These are phyloP conservation scores for Magnusiomyces tetraspermus DNA, from an alignment of 1,139 yeast species.

Conservation along the genomic window DNA sequence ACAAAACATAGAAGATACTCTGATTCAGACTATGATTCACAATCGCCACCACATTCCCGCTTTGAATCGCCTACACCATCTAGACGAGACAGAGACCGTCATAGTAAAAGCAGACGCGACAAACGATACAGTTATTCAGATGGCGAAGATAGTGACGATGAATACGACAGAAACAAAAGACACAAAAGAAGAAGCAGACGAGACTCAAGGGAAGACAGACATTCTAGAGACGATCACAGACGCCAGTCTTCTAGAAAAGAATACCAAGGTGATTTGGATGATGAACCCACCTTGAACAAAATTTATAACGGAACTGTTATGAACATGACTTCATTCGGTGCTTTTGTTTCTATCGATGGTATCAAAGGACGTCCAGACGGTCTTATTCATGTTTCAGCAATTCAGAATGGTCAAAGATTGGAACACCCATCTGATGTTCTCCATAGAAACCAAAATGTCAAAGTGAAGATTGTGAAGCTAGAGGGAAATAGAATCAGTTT, in stretches of 20 bases:
- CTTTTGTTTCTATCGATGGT: conserved; percentile 51
- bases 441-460: conserved; percentile 50
- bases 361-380: conserved; percentile 38
- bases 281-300: conserved; percentile 35
- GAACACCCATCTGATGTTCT: conserved; percentile 53
- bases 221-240: neutral
- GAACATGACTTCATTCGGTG: conserved; percentile 62
- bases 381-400: conserved; percentile 67
- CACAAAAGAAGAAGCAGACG: conserved; percentile 3
- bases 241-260: neutral
- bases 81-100: conserved; percentile 4
- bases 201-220: neutral
- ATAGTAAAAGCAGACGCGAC: neutral
- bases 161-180: neutral
- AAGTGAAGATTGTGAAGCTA: conserved; percentile 47
- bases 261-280: conserved; percentile 20
- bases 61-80: neutral
- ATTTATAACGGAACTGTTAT: conserved; percentile 54
- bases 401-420: conserved; percentile 40
- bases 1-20: neutral
- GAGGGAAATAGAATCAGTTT: conserved; percentile 46
- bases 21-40: neutral
- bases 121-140: neutral
- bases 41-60: neutral
- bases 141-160: conserved; percentile 1